Conservation (phyloP, 441 rosid species). For the Erodium trifolium region DNA sequence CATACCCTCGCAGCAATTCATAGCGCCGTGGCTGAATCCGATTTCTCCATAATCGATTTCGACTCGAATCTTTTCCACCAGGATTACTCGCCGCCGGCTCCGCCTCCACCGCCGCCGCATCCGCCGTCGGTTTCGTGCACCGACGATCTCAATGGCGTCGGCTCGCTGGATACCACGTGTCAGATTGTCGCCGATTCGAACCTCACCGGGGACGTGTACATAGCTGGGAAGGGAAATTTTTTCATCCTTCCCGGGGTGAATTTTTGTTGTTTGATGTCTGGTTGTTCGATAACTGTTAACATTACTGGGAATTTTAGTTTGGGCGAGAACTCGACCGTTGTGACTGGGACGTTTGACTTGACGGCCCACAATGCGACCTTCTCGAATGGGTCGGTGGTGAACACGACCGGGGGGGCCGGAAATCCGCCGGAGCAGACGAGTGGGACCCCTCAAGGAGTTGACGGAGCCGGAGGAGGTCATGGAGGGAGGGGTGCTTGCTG, state of each 20-base stretch:
- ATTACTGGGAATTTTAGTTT: conserved; percentile 41
- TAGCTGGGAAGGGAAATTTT: conserved; percentile 50
- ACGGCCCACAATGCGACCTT: conserved; percentile 40
- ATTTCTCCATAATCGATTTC: not conserved
- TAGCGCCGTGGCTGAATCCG: conserved; percentile 24
- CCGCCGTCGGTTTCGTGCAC: conserved; percentile 45
- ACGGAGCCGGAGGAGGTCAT: conserved; percentile 67
- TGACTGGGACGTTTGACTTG: conserved; percentile 41
- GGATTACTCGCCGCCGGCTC: conserved; percentile 46
- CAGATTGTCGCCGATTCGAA: conserved; percentile 36
- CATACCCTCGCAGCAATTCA: not conserved
- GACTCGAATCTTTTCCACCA: conserved; percentile 28
- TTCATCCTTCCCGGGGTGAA: conserved; percentile 35
- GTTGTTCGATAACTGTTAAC: conserved; percentile 46
- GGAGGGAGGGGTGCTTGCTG: conserved; percentile 77
- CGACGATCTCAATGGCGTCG: conserved; percentile 47
- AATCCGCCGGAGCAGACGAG: conserved; percentile 59
- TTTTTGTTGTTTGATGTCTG: conserved; percentile 35
- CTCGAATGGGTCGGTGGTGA: conserved; percentile 34
- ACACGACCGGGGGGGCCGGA: conserved; percentile 56
- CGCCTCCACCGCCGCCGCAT: conserved; percentile 47
- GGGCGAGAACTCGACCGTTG: conserved; percentile 25
- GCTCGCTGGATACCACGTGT: conserved; percentile 50
- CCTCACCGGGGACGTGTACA: conserved; percentile 37
- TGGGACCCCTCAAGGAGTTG: conserved; percentile 53